These are phyloP conservation scores for Mycena leptocephala DNA, from an alignment of 768 basidiomycete species.

Conservation along the genomic window DNA sequence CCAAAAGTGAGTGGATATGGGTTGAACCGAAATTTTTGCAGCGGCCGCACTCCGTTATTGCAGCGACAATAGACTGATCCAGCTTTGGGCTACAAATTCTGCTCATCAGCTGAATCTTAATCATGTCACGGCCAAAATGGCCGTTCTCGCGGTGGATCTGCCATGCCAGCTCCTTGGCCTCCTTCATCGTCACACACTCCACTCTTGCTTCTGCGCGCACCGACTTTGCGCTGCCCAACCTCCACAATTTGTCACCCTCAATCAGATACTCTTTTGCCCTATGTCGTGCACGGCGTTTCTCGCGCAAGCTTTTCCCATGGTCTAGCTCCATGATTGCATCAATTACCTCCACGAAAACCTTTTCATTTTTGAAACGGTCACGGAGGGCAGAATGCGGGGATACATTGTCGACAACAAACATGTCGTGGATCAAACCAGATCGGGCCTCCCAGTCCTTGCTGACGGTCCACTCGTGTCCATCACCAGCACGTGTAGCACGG, in stretches of 20 bases:
- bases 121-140: slow-evolving; percentile 52
- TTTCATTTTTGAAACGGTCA: slow-evolving; percentile 31
- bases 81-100: slow-evolving; percentile 44
- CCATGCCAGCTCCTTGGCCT: slow-evolving; percentile 40
- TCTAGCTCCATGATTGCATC: slow-evolving; percentile 31
- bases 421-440: slow-evolving; percentile 19
- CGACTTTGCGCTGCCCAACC: slow-evolving; percentile 15
- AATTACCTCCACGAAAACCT: slow-evolving; percentile 31
- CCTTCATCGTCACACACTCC: slow-evolving; percentile 48
- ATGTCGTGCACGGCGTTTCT: slow-evolving; percentile 32
- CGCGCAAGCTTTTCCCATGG: neutral
- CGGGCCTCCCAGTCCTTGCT: slow-evolving; percentile 36
- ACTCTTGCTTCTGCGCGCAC: neutral
- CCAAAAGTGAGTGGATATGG: slow-evolving; percentile 15
- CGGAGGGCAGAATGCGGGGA: slow-evolving; percentile 13
- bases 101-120: slow-evolving; percentile 49
- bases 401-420: slow-evolving; percentile 15
- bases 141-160: slow-evolving; percentile 40
- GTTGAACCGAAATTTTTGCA: slow-evolving; percentile 29
- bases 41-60: slow-evolving; percentile 41
- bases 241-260: slow-evolving; percentile 40
- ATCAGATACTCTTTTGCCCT: slow-evolving; percentile 34
- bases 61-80: slow-evolving; percentile 42
- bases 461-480: slow-evolving; percentile 42
- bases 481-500: neutral